These are phyloP conservation scores for Medicago ruthenica DNA, from an alignment of 306 rosid species.

Conservation along the genomic window DNA sequence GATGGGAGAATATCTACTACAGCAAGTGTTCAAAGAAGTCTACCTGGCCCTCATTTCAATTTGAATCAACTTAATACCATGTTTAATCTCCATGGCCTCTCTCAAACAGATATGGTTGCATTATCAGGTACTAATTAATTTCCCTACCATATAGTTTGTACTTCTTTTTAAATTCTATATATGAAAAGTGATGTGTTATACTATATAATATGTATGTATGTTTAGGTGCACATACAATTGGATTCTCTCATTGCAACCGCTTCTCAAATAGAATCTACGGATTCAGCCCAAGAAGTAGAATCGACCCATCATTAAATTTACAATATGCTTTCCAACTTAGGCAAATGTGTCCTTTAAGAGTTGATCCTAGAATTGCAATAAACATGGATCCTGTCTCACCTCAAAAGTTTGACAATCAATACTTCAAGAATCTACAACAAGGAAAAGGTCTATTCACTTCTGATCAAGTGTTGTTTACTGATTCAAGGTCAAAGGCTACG, in stretches of 20 bases:
- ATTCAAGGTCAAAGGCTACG: slow-evolving; percentile 65
- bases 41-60: slow-evolving; percentile 65
- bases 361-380: slow-evolving; percentile 72
- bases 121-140: slow-evolving; percentile 68
- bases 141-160: neutral
- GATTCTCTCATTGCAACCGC: slow-evolving; percentile 77
- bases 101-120: slow-evolving; percentile 75
- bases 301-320: slow-evolving; percentile 69
- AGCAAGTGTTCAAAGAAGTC: slow-evolving; percentile 60
- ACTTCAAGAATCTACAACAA: slow-evolving; percentile 81
- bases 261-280: slow-evolving; percentile 62
- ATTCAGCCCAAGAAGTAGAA: slow-evolving; percentile 61
- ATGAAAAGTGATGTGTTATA: neutral
- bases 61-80: slow-evolving; percentile 60
- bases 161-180: neutral
- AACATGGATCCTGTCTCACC: slow-evolving; percentile 76
- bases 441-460: slow-evolving; percentile 83
- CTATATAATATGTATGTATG: neutral
- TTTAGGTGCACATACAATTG: slow-evolving; percentile 87
- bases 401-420: slow-evolving; percentile 67
- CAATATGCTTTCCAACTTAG: slow-evolving; percentile 68
- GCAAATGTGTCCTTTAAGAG: slow-evolving; percentile 63
- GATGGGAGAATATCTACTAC: slow-evolving; percentile 74
- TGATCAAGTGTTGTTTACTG: slow-evolving; percentile 70
- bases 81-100: slow-evolving; percentile 70